Percentiles rank a stretch among this genome's conserved stretches.
Evolutionary conservation across 139 green algal species (phyloP).

Genomic region (Bryopsis sp.): DNA sequence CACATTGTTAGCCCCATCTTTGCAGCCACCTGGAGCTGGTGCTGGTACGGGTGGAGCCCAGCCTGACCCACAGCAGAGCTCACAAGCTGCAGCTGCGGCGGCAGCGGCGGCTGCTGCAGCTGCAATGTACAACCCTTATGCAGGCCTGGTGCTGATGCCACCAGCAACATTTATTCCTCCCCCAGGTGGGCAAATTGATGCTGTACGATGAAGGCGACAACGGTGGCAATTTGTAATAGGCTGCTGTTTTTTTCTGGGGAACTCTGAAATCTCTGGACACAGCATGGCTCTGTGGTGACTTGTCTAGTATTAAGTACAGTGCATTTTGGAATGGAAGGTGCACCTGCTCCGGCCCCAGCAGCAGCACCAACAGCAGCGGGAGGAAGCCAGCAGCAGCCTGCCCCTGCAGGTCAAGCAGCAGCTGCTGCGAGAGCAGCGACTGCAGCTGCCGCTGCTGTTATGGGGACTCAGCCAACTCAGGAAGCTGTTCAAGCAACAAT

Average conservation of each 20-base stretch:
- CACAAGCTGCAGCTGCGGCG: slow-evolving; percentile 23
- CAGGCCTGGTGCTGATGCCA: slow-evolving; percentile 18
- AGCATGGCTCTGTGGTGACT: not conserved
- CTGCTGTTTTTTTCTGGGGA: not conserved
- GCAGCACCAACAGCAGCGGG: not conserved
- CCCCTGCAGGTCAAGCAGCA: not conserved
- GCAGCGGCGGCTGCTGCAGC: slow-evolving; percentile 33
- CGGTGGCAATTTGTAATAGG: not conserved
- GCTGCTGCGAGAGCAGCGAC: not conserved
- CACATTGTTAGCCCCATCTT: slow-evolving; percentile 1
- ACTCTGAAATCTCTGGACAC: not conserved
- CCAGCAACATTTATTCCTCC: slow-evolving; percentile 17
- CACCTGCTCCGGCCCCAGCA: no score
- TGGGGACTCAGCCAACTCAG: not conserved
- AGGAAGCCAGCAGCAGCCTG: not conserved
- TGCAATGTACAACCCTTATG: slow-evolving; percentile 20
- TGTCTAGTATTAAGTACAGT: no score
- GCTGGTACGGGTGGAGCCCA: no score
- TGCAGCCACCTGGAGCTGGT: not conserved
- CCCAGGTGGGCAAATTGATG: slow-evolving; percentile 18
- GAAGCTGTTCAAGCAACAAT: slow-evolving; percentile 19
- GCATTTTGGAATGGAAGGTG: no score
- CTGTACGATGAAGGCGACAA: slow-evolving; percentile 28
- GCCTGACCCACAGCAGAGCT: not conserved
- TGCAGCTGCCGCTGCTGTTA: slow-evolving; percentile 14